phyloP scores from a whole-genome alignment of 148 eudicot species.

The Drosera capensis region DNA sequence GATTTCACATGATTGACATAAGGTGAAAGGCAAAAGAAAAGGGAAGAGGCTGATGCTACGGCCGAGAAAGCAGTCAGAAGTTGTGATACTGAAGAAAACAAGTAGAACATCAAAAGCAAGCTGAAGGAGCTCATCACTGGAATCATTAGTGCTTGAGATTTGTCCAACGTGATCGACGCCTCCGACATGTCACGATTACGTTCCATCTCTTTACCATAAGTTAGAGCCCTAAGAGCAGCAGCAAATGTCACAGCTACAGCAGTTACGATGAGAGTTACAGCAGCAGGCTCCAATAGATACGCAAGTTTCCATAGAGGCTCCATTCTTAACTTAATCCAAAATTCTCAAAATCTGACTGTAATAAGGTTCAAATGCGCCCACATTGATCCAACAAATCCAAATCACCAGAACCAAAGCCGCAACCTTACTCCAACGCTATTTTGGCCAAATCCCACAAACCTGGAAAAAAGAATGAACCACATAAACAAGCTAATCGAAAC shows the following conservation, averaged over 20 bases:
- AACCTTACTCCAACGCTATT: no score
- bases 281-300: conserved; percentile 84
- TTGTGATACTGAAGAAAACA: conserved; percentile 94
- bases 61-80: conserved; percentile 82
- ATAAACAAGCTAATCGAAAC: no score
- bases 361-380: no score
- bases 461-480: no score
- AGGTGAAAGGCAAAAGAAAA: conserved; percentile 74
- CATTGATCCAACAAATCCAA: no score
- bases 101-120: conserved; percentile 85
- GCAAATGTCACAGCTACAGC: conserved; percentile 81
- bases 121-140: conserved; percentile 95
- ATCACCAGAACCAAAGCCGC: no score
- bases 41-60: conserved; percentile 60
- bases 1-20: conserved; percentile 43
- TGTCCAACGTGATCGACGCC: conserved; percentile 83
- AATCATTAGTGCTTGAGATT: conserved; percentile 94
- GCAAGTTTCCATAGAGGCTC: conserved; percentile 76
- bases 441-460: no score
- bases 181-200: conserved; percentile 79
- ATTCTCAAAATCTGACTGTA: no score
- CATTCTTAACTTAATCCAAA: conserved; percentile 29
- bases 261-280: conserved; percentile 67
- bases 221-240: conserved; percentile 84
- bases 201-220: conserved; percentile 91